Conservation (phyloP, 106 monocot genomes). For the Allium fistulosum region DNA sequence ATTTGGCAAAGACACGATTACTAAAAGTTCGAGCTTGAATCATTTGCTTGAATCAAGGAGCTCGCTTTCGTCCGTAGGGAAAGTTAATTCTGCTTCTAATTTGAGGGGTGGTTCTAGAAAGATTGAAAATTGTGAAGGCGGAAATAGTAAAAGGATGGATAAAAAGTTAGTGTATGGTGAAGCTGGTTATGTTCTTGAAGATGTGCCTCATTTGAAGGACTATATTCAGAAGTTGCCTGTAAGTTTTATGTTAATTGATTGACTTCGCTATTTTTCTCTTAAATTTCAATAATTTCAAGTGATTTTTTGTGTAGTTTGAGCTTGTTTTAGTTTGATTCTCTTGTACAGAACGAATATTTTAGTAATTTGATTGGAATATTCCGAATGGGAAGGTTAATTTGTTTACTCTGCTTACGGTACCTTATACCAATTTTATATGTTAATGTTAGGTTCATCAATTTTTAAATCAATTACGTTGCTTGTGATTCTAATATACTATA, state of each 20-base stretch:
- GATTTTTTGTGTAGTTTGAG: neutral
- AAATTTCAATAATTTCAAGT: neutral
- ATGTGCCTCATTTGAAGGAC: slow-evolving; percentile 31
- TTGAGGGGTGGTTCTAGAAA: neutral
- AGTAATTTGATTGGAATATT: neutral
- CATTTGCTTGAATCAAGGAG: slow-evolving; percentile 5
- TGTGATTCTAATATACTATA: neutral
- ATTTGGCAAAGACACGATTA: neutral
- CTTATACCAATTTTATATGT: neutral
- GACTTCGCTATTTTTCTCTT: neutral
- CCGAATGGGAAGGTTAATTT: neutral
- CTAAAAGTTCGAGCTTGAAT: slow-evolving; percentile 3
- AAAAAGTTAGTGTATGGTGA: slow-evolving; percentile 22
- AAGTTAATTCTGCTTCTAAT: neutral
- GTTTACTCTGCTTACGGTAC: neutral
- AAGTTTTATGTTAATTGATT: neutral
- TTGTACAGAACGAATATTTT: neutral
- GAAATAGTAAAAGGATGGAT: neutral
- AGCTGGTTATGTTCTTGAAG: slow-evolving; percentile 28
- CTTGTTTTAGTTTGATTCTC: neutral
- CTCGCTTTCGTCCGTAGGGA: slow-evolving; percentile 6
- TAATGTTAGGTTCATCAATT: too few species aligned
- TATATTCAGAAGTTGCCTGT: slow-evolving; percentile 27
- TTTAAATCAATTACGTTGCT: neutral
- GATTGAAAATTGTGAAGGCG: neutral